Evolutionary conservation across 768 basidiomycete species (phyloP), one percentile per base, ranked within the genome.

Genomic region (Hericium coralloides): DNA sequence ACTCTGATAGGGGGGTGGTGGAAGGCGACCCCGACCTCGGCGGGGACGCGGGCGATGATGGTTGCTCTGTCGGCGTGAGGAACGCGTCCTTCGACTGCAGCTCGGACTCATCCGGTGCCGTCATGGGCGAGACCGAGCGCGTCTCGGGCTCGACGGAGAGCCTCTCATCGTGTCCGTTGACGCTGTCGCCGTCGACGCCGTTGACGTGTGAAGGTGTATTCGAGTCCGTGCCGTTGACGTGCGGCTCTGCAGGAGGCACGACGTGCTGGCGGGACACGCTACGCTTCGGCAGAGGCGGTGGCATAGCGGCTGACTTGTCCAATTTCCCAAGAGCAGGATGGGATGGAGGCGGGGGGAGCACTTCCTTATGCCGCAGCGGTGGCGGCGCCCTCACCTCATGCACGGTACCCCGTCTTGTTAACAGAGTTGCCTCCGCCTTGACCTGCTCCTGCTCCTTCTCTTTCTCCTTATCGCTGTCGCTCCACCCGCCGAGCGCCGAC

Each of bases 401-500:
- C 50, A n/a, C 41, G 17, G 23, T 17, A 12, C 38, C n/a, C 31
- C 31, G 31, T 31, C 31, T 31, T 9, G 31, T 31, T 9, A 31
- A 31, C 31, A 31, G 10, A 31, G 7, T 8, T 31, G 31, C 31
- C 10, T 31, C 31, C 31, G 31, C 31, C 5, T 20, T 31, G 5
- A n/a, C 55, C 17, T 83, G 81, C 41, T 17, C 57, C 12, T 56
- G 36, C 18, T 56, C 55, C 5, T 12, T 7, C 18, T 47, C 38
- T 56, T 73, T 76, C 31, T 67, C 68, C 56, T 72, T 75, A 8
- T 78, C 79, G 20, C 71, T 67, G 20, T 74, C 76, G 52, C 66
- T 65, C 15, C 83, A 85, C 62, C 77, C 80, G 1, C 71, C 77
- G 6, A 87, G 66, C 5, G 80, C 81, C 56, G 80, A 81, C 84